These are phyloP conservation scores for Podospora sp. DNA, from an alignment of 495 filamentous ascomycete species.

Conservation along the genomic window DNA sequence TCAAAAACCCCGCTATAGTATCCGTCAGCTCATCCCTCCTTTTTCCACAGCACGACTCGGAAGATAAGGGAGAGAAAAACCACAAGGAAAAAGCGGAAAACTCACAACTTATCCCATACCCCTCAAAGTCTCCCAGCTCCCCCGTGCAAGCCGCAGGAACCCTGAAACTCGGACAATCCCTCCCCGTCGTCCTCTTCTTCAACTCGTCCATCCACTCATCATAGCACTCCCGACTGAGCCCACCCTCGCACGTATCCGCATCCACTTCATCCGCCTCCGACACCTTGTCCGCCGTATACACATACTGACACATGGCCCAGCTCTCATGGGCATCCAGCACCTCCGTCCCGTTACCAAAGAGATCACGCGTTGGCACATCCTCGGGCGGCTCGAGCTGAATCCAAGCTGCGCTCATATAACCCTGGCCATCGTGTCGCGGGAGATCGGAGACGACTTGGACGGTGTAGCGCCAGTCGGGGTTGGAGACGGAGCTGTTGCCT, in stretches of 20 bases:
- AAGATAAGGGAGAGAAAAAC: no score
- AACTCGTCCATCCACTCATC: background rate
- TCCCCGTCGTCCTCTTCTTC: background rate
- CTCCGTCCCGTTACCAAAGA: background rate
- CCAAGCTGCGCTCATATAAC: background rate
- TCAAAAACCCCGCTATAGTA: background rate
- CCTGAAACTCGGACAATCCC: background rate
- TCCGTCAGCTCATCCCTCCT: background rate
- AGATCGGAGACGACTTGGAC: background rate
- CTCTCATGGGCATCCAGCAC: background rate
- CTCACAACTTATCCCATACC: background rate
- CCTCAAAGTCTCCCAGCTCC: background rate
- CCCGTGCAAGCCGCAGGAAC: background rate
- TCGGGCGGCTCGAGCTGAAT: constrained; percentile 1
- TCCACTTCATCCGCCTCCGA: background rate
- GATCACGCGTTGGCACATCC: background rate
- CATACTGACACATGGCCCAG: background rate
- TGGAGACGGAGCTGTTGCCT: background rate
- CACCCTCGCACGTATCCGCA: constrained; percentile 3
- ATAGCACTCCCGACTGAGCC: background rate
- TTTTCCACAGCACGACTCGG: no score
- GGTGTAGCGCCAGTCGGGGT: background rate
- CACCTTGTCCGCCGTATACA: background rate
- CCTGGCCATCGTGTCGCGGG: background rate
- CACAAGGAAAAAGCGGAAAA: background rate